Evolutionary conservation across 768 basidiomycete species (phyloP), one percentile per base, ranked within the genome.

Genomic region (Rickenella mellea): DNA sequence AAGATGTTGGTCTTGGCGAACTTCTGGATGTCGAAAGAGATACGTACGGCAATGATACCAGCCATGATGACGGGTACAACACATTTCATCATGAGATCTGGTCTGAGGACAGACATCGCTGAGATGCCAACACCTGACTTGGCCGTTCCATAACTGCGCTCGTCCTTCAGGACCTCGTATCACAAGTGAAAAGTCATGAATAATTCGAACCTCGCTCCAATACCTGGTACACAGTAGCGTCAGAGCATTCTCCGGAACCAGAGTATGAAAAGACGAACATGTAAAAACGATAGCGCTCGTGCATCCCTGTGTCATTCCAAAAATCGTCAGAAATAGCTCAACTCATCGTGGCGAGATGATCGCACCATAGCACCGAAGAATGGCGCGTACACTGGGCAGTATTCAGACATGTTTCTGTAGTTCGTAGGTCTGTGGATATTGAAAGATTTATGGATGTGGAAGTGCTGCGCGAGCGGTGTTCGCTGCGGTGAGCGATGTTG

Each of bases 51-150:
- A 68, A 98, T 96, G 70, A 98, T 98, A 91, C 94, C 94, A 74
- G 94, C 94, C 94, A 98, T 97, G 66, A 99, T 85, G 62, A 97
- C 92, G 35, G 93, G 93, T 40, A 98, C 80, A 50, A 86, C 83
- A 77, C 86, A 93, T 73, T 83, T 91, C 87, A 98, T 94, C 88
- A 97, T 93, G 55, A 83, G 72, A 72, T 94, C 93, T 40, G 93
- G 94, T 49, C 92, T 81, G 45, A 96, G 80, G 53, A 94, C 89
- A 43, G 93, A 90, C 96, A 96, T 98, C 51, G 96, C 93, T 43
- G 91, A 85, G 52, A 96, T 90, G 55, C 91, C 90, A 51, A 91
- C 96, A 57, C 96, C 96, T 54, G 96, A 96, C 69, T 98, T 99
- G 60, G 96, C 92, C 35, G 94, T 98, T 49, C 96, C 96, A 70